A percentile compares a stretch with the other conserved stretches of the same genome.
phyloP scores from a whole-genome alignment of 2,329 filamentous ascomycete species.

The Cytospora leucostoma region DNA sequence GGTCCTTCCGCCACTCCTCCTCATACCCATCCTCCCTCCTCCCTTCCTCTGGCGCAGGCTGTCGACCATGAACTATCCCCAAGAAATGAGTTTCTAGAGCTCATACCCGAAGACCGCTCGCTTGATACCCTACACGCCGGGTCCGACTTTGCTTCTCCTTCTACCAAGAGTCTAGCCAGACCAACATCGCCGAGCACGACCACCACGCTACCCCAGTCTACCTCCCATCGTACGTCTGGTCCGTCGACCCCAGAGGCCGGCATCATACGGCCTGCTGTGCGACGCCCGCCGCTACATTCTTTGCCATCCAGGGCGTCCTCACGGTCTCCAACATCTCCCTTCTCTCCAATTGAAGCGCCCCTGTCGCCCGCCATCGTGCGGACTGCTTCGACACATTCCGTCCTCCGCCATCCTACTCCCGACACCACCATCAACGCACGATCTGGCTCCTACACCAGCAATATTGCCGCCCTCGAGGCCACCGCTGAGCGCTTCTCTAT shows the following conservation, averaged over 20 bases:
- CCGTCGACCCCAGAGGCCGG: slow-evolving; percentile 25
- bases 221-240: slow-evolving; percentile 20
- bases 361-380: slow-evolving; percentile 48
- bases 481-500: slow-evolving; percentile 73
- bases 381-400: slow-evolving; percentile 47
- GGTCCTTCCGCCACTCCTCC: slow-evolving; percentile 4
- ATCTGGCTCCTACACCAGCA: slow-evolving; percentile 63
- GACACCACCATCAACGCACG: slow-evolving; percentile 56
- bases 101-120: slow-evolving; percentile 27
- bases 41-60: slow-evolving; percentile 1
- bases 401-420: slow-evolving; percentile 60
- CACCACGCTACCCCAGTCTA: slow-evolving; percentile 9
- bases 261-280: slow-evolving; percentile 22
- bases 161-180: background rate
- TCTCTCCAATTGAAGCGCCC: slow-evolving; percentile 19
- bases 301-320: slow-evolving; percentile 23
- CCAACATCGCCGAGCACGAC: slow-evolving; percentile 4
- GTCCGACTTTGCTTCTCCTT: slow-evolving; percentile 14
- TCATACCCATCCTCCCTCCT: background rate
- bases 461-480: slow-evolving; percentile 73
- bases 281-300: slow-evolving; percentile 13
- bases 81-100: slow-evolving; percentile 23
- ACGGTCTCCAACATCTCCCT: slow-evolving; percentile 13
- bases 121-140: slow-evolving; percentile 15
- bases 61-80: slow-evolving; percentile 16